These are phyloP conservation scores for Spatholobus suberectus DNA, from an alignment of 306 rosid species.

Conservation along the genomic window DNA sequence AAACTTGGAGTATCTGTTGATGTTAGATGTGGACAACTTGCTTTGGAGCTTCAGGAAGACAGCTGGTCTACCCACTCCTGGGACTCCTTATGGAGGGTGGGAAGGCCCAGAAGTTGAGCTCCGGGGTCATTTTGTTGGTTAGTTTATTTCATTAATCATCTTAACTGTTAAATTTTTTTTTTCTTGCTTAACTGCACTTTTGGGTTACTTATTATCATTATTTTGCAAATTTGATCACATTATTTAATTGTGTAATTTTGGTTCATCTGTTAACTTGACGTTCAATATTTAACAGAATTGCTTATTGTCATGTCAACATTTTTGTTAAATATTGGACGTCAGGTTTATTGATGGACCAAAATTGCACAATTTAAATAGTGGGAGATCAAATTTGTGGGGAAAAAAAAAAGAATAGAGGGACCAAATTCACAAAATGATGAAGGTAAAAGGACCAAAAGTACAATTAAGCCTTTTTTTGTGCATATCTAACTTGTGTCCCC, in stretches of 20 bases:
- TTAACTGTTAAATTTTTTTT: not conserved
- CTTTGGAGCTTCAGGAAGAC: constrained; percentile 85
- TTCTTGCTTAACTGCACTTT: not conserved
- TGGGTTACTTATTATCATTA: not conserved
- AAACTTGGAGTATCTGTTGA: constrained; percentile 76
- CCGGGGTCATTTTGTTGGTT: constrained; percentile 95
- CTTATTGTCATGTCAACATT: not conserved
- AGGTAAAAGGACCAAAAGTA: not conserved
- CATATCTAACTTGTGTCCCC: not conserved
- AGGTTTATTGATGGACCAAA: not conserved
- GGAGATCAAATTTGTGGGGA: not conserved
- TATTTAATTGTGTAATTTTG: not conserved
- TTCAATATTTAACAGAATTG: not conserved
- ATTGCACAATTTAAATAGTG: not conserved
- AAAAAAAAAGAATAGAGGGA: no score
- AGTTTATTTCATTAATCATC: constrained; percentile 32
- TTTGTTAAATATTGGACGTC: not conserved
- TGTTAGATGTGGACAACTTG: constrained; percentile 78
- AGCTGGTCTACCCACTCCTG: constrained; percentile 78
- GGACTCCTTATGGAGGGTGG: constrained; percentile 73
- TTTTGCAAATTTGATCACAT: not conserved
- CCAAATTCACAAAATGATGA: no score
- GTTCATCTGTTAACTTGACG: not conserved
- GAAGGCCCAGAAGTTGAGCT: constrained; percentile 62
- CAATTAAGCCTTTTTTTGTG: not conserved